Evolutionary conservation across 2,329 filamentous ascomycete species (phyloP), one percentile per base, ranked within the genome.

Genomic region (Aspergillus hortae): DNA sequence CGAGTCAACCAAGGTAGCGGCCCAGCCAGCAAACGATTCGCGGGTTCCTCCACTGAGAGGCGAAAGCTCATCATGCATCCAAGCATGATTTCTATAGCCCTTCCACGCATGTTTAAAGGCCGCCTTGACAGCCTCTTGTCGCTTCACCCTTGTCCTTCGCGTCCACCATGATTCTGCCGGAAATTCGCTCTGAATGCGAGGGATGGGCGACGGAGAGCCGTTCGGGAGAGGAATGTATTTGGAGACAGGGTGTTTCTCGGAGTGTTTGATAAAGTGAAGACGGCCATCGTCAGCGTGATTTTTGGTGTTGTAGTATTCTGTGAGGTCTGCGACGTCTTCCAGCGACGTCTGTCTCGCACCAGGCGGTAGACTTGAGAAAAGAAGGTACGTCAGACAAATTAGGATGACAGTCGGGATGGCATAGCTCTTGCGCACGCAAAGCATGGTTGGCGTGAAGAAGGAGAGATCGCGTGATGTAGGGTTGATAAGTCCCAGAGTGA

Each of bases 11-110:
- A 96, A 69, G 0, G 91, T 95, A 15, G 91, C 91, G 33, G 88
- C 89, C 91, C 91, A 96, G 46, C 88, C 90, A 61, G 90, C 92
- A 70, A 97, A 97, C 0, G 90, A 88, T 63, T 96, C 88, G n/a
- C 83, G 81, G 57, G 78, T 83, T 12, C 74, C 74, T 38, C 85
- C 86, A 50, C 83, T 83, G 5, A 92, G 77, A 1, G 94, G 94
- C 19, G 75, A 80, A 12, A 97, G 75, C 74, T 97, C 94, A 67
- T 99, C 94, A 59, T 92, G 88, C 61, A 86, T 80, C 85, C 89
- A 95, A 11, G 92, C 92, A 64, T 87, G 80, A 51, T 84, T 78
- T 65, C 82, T 88, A 73, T 97, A 99, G 41, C 89, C 90, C 10
- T 78, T 74, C 92, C 94, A 97, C 0, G 90, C 85, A 61, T 86